Evolutionary conservation across 805 yeast genomes (phyloP).

Genomic region (Ogataea populi-albae): DNA sequence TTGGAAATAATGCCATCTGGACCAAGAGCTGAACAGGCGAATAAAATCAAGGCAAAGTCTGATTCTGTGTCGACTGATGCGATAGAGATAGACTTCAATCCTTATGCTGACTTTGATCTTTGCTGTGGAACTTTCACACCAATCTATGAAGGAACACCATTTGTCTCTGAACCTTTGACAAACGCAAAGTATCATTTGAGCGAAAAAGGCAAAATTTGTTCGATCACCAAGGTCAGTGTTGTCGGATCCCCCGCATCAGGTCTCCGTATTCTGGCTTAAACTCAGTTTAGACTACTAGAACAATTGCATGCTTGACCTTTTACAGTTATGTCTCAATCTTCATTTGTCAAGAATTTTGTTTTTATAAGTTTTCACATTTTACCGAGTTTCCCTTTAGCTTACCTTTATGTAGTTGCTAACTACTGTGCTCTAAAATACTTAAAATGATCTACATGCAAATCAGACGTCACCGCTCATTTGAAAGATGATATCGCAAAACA

Average conservation of each 20-base stretch:
- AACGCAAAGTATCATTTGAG: constrained; percentile 82
- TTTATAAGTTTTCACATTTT: constrained; percentile 2
- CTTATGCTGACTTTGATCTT: constrained; percentile 84
- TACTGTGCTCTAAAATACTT: no score
- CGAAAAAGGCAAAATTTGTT: constrained; percentile 77
- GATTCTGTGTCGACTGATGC: constrained; percentile 83
- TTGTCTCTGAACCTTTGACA: constrained; percentile 75
- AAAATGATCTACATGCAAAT: neutral
- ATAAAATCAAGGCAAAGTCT: constrained; percentile 73
- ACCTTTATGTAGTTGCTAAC: no score
- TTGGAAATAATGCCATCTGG: constrained; percentile 69
- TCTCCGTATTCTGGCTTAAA: constrained; percentile 47
- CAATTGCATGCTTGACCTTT: neutral
- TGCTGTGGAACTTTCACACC: constrained; percentile 89
- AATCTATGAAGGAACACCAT: constrained; percentile 72
- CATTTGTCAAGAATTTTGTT: no score
- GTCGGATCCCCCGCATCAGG: constrained; percentile 95
- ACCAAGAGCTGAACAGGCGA: constrained; percentile 84
- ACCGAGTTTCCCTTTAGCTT: constrained; percentile 5
- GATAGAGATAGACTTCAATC: constrained; percentile 87
- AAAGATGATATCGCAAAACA: neutral
- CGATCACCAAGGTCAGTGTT: constrained; percentile 68
- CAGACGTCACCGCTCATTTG: neutral
- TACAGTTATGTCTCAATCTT: no score
- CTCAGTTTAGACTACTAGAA: neutral